phyloP scores from a whole-genome alignment of 352 stramenopile genomes.

The Phytophthora vignae region DNA sequence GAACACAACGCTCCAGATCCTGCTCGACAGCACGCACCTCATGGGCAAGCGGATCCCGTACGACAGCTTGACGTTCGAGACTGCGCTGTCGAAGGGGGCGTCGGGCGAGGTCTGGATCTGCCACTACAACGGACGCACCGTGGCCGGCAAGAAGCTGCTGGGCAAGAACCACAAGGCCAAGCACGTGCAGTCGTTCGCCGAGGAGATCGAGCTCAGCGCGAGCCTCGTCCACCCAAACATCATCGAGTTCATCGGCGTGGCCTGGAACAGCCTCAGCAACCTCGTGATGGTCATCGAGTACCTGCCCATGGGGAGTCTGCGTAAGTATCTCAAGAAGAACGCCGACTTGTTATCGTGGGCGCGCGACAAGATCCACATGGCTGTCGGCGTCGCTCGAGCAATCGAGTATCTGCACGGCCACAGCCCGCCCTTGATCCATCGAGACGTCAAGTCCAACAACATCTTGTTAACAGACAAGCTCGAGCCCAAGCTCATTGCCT shows the following conservation, averaged over 20 bases:
- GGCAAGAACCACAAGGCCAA: conserved; percentile 28
- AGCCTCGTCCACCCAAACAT: conserved; percentile 58
- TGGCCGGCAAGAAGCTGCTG: conserved; percentile 51
- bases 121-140: conserved; percentile 45
- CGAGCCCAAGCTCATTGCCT: conserved; percentile 81
- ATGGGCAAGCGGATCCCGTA: conserved; percentile 26
- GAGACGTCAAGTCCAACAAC: conserved; percentile 49
- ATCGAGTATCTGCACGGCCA: conserved; percentile 39
- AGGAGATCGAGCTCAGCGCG: conserved; percentile 61
- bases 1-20: conserved; percentile 31
- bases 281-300: conserved; percentile 45
- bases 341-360: conserved; percentile 35
- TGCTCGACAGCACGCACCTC: conserved; percentile 17
- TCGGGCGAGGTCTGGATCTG: conserved; percentile 55
- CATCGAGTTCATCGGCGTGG: conserved; percentile 53
- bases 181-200: conserved; percentile 42
- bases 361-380: conserved; percentile 49
- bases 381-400: conserved; percentile 38
- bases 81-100: conserved; percentile 31
- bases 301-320: conserved; percentile 21
- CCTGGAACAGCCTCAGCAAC: conserved; percentile 48
- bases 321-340: conserved; percentile 23
- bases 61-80: conserved; percentile 12
- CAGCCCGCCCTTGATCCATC: conserved; percentile 35
- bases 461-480: conserved; percentile 70